Evolutionary conservation across 2,329 filamentous ascomycete genomes (phyloP).

Genomic region (Alternaria burnsii): DNA sequence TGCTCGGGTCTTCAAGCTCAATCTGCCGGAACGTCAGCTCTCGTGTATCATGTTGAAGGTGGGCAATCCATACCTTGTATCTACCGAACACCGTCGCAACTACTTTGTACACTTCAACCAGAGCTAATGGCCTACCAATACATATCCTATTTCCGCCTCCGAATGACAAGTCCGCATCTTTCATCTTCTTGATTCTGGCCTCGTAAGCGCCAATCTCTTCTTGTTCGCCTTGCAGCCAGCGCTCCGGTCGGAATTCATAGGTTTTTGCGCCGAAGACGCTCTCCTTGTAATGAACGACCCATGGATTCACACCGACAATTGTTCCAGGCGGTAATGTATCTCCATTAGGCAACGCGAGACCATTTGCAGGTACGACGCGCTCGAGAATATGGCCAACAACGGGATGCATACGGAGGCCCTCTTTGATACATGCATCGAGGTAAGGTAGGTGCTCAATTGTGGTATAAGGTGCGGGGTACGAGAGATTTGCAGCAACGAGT

Average conservation of each 20-base stretch:
- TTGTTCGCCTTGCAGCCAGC: slow-evolving; percentile 41
- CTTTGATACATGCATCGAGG: slow-evolving; percentile 58
- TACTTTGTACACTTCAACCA: slow-evolving; percentile 57
- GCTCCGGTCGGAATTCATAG: slow-evolving; percentile 37
- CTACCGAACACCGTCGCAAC: slow-evolving; percentile 53
- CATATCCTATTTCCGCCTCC: slow-evolving; percentile 43
- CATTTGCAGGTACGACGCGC: slow-evolving; percentile 39
- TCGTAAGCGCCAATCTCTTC: slow-evolving; percentile 28
- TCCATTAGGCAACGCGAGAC: slow-evolving; percentile 31
- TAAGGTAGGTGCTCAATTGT: slow-evolving; percentile 50
- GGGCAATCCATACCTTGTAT: slow-evolving; percentile 54
- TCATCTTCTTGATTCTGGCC: slow-evolving; percentile 41
- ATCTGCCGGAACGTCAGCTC: slow-evolving; percentile 35
- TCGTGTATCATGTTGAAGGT: slow-evolving; percentile 4
- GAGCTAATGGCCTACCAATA: slow-evolving; percentile 39
- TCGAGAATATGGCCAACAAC: slow-evolving; percentile 43
- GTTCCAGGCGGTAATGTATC: slow-evolving; percentile 40
- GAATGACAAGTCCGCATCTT: slow-evolving; percentile 45
- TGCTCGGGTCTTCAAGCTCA: slow-evolving; percentile 45
- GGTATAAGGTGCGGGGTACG: slow-evolving; percentile 29
- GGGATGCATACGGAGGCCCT: slow-evolving; percentile 57
- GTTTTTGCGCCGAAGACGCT: slow-evolving; percentile 32
- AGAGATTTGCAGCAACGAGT: slow-evolving; percentile 28
- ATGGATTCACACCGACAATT: slow-evolving; percentile 46
- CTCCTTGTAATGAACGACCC: slow-evolving; percentile 35